Conservation (phyloP, 352 stramenopile species). For the Pythium volutum region DNA sequence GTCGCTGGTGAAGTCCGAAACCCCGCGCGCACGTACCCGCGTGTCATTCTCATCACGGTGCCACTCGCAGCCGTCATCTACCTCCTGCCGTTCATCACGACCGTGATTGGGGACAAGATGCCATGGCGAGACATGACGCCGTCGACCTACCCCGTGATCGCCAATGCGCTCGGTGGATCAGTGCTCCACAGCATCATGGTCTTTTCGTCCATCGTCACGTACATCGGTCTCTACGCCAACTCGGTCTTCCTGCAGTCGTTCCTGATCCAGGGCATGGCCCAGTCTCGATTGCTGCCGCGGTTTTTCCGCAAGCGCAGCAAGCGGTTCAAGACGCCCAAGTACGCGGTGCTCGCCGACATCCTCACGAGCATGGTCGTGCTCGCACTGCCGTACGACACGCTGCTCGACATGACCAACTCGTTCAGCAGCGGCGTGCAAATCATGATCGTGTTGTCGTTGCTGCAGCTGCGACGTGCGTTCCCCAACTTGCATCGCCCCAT, state of each 20-base stretch:
- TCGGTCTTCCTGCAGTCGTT: constrained; percentile 85
- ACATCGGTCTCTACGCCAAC: constrained; percentile 75
- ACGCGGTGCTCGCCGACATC: constrained; percentile 10
- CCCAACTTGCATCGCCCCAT: constrained; percentile 38
- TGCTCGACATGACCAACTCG: constrained; percentile 72
- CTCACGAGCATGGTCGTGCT: constrained; percentile 16
- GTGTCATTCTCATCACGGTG: constrained; percentile 69
- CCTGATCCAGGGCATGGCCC: constrained; percentile 52
- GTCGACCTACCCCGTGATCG: constrained; percentile 1
- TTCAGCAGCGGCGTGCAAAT: constrained; percentile 65
- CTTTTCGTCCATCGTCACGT: constrained; percentile 38
- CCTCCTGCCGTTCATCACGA: constrained; percentile 4
- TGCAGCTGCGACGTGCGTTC: constrained; percentile 61
- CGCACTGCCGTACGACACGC: constrained; percentile 35
- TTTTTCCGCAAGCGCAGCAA: constrained; percentile 47
- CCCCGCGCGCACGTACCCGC: constrained; percentile 29
- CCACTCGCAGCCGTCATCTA: constrained; percentile 46
- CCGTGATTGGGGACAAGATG: not conserved
- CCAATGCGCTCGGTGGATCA: constrained; percentile 41
- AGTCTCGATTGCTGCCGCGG: constrained; percentile 64
- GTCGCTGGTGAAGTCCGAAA: constrained; percentile 85
- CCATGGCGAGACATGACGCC: constrained; percentile 2
- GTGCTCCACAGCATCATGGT: constrained; percentile 63
- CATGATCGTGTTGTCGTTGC: constrained; percentile 74
- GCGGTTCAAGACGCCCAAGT: constrained; percentile 19